Conservation (phyloP, 108 stramenopile species). For the Cyclotella distinguenda region DNA sequence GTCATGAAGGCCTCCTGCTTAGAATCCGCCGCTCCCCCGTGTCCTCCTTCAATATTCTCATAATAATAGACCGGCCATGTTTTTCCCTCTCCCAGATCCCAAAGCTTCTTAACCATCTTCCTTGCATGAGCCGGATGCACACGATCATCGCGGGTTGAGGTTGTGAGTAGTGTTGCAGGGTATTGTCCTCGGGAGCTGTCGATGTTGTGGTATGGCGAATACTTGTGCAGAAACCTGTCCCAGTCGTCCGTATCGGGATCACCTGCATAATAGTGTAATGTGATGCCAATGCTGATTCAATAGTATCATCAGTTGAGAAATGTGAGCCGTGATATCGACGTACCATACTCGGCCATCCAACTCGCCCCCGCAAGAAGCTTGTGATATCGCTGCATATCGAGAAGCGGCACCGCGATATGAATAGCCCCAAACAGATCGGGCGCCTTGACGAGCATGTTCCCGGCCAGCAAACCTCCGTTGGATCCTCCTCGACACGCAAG, state of each 20-base stretch:
- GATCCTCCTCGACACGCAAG: conserved; percentile 94
- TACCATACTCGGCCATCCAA: conserved; percentile 98
- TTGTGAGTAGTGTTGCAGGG: conserved; percentile 83
- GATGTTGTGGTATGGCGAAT: conserved; percentile 92
- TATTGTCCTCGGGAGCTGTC: conserved; percentile 54
- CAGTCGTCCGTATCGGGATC: conserved; percentile 93
- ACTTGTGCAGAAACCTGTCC: conserved; percentile 80
- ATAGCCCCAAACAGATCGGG: conserved; percentile 96
- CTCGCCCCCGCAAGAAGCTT: conserved; percentile 69
- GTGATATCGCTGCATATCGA: conserved; percentile 88
- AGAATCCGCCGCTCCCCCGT: conserved; percentile 90
- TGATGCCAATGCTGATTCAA: no score
- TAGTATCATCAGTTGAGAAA: no score
- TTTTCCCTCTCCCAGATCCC: conserved; percentile 73
- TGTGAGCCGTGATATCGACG: no score
- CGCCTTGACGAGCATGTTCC: conserved; percentile 86
- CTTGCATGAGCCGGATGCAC: conserved; percentile 94
- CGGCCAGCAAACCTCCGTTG: conserved; percentile 94
- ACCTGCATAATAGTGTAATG: not conserved
- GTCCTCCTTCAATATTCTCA: conserved; percentile 95
- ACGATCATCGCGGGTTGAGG: conserved; percentile 90
- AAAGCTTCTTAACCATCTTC: conserved; percentile 86
- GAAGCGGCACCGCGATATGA: conserved; percentile 92
- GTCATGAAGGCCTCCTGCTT: conserved; percentile 85
- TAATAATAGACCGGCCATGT: conserved; percentile 88